A percentile compares a stretch with the other conserved stretches of the same genome.
These are phyloP conservation scores for Plasmodium cynomolgi DNA, from an alignment of 169 alveolate genomes.

Conservation along the genomic window DNA sequence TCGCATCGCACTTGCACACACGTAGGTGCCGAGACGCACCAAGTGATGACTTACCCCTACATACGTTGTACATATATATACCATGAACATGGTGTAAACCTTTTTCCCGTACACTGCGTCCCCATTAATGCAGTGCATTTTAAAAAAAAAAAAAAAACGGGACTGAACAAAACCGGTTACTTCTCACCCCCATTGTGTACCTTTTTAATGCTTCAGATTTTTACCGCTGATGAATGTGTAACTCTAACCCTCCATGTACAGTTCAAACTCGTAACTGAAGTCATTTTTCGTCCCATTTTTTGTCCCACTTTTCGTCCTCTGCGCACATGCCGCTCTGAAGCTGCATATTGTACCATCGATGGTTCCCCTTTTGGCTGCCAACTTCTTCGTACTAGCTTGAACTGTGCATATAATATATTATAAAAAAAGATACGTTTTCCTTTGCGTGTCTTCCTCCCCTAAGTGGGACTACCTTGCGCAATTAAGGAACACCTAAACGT, in stretches of 20 bases:
- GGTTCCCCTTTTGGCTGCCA: neutral
- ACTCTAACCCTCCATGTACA: neutral
- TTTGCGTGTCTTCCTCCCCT: neutral
- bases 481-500: neutral
- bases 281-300: neutral
- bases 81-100: neutral
- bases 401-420: neutral
- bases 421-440: neutral
- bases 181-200: neutral
- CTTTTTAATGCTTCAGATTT: neutral
- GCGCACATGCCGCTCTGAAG: neutral
- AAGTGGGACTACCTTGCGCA: neutral
- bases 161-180: neutral
- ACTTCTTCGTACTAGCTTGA: neutral
- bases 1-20: neutral
- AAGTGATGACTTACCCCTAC: neutral
- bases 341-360: neutral
- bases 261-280: neutral
- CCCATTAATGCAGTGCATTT: neutral
- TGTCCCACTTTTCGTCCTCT: neutral
- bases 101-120: neutral
- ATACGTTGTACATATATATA: neutral
- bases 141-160: neutral
- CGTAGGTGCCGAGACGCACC: neutral
- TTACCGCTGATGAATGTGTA: neutral